Conservation (phyloP, 2,329 filamentous ascomycete genomes). For the Chaetomiaceae sp. region DNA sequence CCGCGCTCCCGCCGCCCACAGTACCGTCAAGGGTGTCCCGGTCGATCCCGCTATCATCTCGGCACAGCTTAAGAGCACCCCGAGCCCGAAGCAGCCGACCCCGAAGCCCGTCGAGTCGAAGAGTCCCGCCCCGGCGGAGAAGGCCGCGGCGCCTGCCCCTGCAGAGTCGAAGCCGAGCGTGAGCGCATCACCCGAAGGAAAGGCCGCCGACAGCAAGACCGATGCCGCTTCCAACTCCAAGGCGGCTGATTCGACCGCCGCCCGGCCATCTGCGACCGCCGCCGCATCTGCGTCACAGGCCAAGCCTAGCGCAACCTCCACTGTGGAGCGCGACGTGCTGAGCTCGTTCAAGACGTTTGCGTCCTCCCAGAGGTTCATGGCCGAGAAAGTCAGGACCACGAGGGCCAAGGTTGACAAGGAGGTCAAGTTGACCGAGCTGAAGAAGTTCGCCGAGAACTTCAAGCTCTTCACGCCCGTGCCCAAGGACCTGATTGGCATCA, state of each 20-base stretch:
- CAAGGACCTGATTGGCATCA: conserved; percentile 84
- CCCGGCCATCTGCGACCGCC: conserved; percentile 16
- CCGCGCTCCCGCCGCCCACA: conserved; percentile 68
- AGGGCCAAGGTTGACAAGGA: conserved; percentile 74
- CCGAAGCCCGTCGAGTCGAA: conserved; percentile 12
- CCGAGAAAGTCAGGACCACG: conserved; percentile 51
- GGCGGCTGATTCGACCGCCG: conserved; percentile 10
- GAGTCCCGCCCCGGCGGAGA: conserved; percentile 18
- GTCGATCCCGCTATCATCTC: conserved; percentile 89
- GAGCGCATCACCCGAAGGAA: conserved; percentile 26
- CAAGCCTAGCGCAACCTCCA: conserved; percentile 52
- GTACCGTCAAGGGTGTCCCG: conserved; percentile 70
- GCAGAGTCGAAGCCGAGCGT: conserved; percentile 29
- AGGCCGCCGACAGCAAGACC: conserved; percentile 25
- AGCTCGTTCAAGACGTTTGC: conserved; percentile 63
- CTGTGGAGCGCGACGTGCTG: conserved; percentile 58
- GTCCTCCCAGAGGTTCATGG: conserved; percentile 48
- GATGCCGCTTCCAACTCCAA: conserved; percentile 23
- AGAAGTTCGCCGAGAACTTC: conserved; percentile 91
- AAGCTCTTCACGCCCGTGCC: conserved; percentile 92
- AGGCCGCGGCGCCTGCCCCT: conserved; percentile 20
- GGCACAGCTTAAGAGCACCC: conserved; percentile 59
- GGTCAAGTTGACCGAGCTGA: conserved; percentile 86
- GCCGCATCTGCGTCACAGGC: conserved; percentile 39
- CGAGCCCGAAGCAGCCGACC: conserved; percentile 38